Base-by-base conservation (phyloP, 257 asterid genomes). In the Solanum virginianum region DNA sequence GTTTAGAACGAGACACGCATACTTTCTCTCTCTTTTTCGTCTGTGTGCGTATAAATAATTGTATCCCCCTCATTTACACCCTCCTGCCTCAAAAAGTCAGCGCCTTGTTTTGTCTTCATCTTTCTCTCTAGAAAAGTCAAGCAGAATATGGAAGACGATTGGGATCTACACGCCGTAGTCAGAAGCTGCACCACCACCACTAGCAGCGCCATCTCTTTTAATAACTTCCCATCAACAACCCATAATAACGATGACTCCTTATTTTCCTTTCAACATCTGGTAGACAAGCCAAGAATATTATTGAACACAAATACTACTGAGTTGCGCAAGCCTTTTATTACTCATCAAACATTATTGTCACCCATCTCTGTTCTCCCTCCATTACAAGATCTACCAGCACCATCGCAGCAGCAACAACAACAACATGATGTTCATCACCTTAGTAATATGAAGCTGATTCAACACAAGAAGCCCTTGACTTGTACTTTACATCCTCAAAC, bases 141-240 rank as follows among this genome's bases (percentile, higher is more conserved):
- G 10, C 5, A 83, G 71, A 8, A 86, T 75, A 95, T 92, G 99
- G 96, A 88, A 17, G 98, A 93, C 24, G 99, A 94, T 81, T 95
- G 99, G 99, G 98, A 92, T 92, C 95, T 95, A 11, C 91, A 93
- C 56, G 99, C 99, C 86, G 97, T 95, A 88, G 99, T 95, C 77
- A 86, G 99, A 88, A 93, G 99, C 91, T 95, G 95, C 96, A 80
- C 94, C 88, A 83, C 96, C 90, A 1, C 88, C 59, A 15, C 89
- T 85, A 26, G 72, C 11, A 39, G 75, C 59, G n/a, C n/a, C n/a
- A n/a, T n/a, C n/a, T 15, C 75, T 0, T 66, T 77, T 11, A 45
- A 41, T 15, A 57, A 85, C 60, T 86, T 85, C 70, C 86, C 84
- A 22, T 77, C 82, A 18, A 89, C 86, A 59, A 90, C 75, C 68